Evolutionary conservation across 208 protist species (phyloP), one percentile per base, ranked within the genome.

Genomic region (Wallacemonas sp.): DNA sequence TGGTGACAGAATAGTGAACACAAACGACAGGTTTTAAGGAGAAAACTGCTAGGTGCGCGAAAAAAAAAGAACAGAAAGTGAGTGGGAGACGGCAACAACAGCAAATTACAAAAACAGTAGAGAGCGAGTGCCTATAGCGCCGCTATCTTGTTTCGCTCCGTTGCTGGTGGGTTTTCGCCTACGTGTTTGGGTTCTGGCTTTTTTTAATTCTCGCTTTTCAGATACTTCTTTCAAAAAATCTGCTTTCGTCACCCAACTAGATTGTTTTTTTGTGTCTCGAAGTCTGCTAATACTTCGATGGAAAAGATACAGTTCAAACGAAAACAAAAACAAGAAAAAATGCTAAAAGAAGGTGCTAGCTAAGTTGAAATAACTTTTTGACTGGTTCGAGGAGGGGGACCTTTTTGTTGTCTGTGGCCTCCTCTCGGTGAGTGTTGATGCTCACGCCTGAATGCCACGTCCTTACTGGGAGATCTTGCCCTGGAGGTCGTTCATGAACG

Each of bases 401-500:
- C 41, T 48, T 63, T 5, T 63, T n/a, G 3, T 47, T 29, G 47
- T 54, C 69, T 52, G 5, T 32, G 33, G 41, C 70, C 54, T 65
- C 32, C 54, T 65, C 58, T 80, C 67, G 54, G 57, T 36, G 39
- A n/a, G 52, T 47, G 52, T 66, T 6, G 67, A 68, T 11, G 61
- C 36, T 56, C 21, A 65, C 67, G 34, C 65, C 30, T 26, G 16
- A 9, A 58, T 33, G 14, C 47, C 56, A 34, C 5, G 55, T 33
- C 30, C 68, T 33, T 81, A 72, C 24, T 78, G 81, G 33, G 80
- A 78, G 49, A 88, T 67, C 75, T 88, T 92, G 39, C 87, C 78
- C 70, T 87, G 76, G 64, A 92, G 85, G 44, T 90, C 84, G 67
- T 92, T 84, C 85, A 95, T 92, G 63, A 95, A 95, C 4, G 89